Evolutionary conservation across 768 basidiomycete species (phyloP), one percentile per base, ranked within the genome.

Genomic region (Cystobasidium ongulense): DNA sequence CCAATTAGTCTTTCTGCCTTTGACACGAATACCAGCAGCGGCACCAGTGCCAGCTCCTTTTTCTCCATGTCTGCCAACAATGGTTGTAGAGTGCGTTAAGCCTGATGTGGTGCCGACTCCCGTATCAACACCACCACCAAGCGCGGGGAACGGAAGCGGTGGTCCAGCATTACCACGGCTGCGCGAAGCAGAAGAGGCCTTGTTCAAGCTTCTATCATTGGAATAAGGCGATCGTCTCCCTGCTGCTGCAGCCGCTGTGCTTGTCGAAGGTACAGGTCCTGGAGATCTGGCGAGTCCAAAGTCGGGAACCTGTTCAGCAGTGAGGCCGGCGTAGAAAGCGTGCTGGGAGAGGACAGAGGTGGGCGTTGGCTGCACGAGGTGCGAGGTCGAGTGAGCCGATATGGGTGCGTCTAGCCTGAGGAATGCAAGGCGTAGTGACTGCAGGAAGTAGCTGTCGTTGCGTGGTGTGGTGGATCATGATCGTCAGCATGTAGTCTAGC

Each of bases 371-470:
- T 71, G 68, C 23, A 71, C 54, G 27, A 71, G 43, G 38, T 71
- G 68, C 10, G 68, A 52, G 7, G 68, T 59, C 5, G 57, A 59
- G 53, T 29, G 68, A 15, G 41, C 33, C 8, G 50, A 4, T 36
- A 71, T 33, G 21, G 68, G 68, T n/a, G 52, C 43, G 23, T 71
- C 68, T 35, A 71, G 54, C 10, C 68, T 46, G n/a, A 71, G 54
- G 54, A 71, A 71, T 11, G 68, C 68, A 10, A 71, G 68, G 11
- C 68, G 50, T 17, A 71, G 39, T 3, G 68, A 54, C 68, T 71
- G 68, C 50, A 71, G 54, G 68, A 71, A 71, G 68, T 71, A 71
- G 68, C 68, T 71, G 68, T 31, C n/a, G n/a, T n/a, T 13, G 43
- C n/a, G 43, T 46, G n/a, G 29, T 59, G 57, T 13, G 17, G 33